A percentile compares a stretch with the other conserved stretches of the same genome.
phyloP scores from a whole-genome alignment of 2,329 filamentous ascomycete species.

The Rhinocladiella similis region DNA sequence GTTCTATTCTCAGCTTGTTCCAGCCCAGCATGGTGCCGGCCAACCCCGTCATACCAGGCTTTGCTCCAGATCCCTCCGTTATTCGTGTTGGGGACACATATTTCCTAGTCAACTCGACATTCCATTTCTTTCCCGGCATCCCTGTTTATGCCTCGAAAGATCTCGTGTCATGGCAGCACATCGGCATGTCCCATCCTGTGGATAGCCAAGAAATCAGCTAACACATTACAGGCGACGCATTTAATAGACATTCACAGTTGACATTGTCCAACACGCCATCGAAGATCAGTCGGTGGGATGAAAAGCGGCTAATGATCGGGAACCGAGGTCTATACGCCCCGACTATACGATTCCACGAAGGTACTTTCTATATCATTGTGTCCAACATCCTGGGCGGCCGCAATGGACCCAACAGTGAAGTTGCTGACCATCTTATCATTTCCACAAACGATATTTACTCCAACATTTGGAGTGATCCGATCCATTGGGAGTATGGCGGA shows the following conservation, averaged over 20 bases:
- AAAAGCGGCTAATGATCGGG: background rate
- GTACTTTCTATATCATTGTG: slow-evolving; percentile 50
- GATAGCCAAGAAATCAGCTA: slow-evolving; percentile 15
- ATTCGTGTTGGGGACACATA: slow-evolving; percentile 52
- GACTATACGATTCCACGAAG: slow-evolving; percentile 47
- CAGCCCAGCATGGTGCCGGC: background rate
- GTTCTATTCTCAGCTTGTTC: too few relatives aligned
- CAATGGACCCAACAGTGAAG: slow-evolving; percentile 34
- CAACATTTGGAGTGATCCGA: slow-evolving; percentile 53
- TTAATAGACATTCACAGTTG: slow-evolving; percentile 36
- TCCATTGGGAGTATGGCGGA: slow-evolving; percentile 56
- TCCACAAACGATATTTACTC: slow-evolving; percentile 55
- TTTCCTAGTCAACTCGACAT: slow-evolving; percentile 62
- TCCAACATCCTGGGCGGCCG: slow-evolving; percentile 41
- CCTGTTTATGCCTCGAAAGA: slow-evolving; percentile 60
- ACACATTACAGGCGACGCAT: slow-evolving; percentile 5
- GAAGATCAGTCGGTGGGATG: background rate
- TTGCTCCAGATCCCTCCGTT: slow-evolving; percentile 63
- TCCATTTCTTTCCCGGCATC: slow-evolving; percentile 61
- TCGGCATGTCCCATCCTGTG: slow-evolving; percentile 18
- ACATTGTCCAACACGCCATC: background rate
- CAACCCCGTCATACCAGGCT: slow-evolving; percentile 58
- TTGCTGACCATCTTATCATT: slow-evolving; percentile 57
- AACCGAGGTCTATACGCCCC: slow-evolving; percentile 13
- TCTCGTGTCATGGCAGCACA: slow-evolving; percentile 40